Evolutionary conservation across 2,329 filamentous ascomycete genomes (phyloP).

Genomic region (Penicillium polonicum): DNA sequence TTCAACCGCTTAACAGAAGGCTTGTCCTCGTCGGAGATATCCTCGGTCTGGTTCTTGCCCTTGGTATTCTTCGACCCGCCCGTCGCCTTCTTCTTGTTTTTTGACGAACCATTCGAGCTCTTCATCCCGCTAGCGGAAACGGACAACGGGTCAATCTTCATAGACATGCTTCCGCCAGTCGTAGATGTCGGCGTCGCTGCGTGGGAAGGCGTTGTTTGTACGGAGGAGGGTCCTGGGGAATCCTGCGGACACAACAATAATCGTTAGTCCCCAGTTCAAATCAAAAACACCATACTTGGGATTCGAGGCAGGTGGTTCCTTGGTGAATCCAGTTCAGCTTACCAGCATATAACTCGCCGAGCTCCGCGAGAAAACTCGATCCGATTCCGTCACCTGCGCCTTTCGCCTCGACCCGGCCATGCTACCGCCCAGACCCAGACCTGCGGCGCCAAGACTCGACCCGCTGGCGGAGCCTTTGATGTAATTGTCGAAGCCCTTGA

Average conservation of each 20-base stretch:
- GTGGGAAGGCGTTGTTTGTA: slow-evolving; percentile 48
- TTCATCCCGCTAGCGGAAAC: slow-evolving; percentile 14
- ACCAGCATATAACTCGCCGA: slow-evolving; percentile 50
- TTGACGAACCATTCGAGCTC: slow-evolving; percentile 30
- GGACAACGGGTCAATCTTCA: slow-evolving; percentile 25
- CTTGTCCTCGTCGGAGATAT: slow-evolving; percentile 39
- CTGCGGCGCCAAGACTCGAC: slow-evolving; percentile 31
- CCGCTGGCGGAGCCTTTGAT: slow-evolving; percentile 78
- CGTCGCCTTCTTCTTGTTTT: slow-evolving; percentile 46
- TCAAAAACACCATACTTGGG: no score
- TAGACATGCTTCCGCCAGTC: slow-evolving; percentile 27
- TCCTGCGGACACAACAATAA: slow-evolving; percentile 30
- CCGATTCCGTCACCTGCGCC: slow-evolving; percentile 45
- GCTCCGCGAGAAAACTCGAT: slow-evolving; percentile 50
- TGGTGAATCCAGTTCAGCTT: slow-evolving; percentile 7
- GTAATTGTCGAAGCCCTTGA: slow-evolving; percentile 96
- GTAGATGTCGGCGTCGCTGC: slow-evolving; percentile 47
- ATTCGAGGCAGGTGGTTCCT: neutral
- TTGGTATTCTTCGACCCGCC: slow-evolving; percentile 30
- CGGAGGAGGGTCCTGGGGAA: slow-evolving; percentile 45
- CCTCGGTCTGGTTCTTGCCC: slow-evolving; percentile 31
- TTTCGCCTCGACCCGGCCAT: slow-evolving; percentile 41
- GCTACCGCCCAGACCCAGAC: slow-evolving; percentile 32
- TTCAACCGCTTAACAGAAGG: slow-evolving; percentile 46
- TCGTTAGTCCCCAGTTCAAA: neutral